Conservation (phyloP, 352 stramenopile species). For the Globisporangium splendens region DNA sequence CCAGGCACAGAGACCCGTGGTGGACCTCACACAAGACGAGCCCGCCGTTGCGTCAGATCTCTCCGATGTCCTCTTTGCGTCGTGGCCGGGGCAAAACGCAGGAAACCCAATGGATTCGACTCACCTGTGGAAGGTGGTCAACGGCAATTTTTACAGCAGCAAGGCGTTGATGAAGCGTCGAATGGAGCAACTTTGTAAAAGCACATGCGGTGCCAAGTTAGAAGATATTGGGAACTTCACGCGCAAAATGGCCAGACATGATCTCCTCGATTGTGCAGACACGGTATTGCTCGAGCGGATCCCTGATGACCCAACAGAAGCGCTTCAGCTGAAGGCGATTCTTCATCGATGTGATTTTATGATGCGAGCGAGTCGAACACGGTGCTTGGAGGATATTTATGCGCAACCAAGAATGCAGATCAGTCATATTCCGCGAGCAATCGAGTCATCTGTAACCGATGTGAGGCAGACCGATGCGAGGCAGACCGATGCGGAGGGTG, state of each 20-base stretch:
- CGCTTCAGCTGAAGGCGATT: conserved; percentile 44
- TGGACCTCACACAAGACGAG: conserved; percentile 27
- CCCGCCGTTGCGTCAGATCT: conserved; percentile 30
- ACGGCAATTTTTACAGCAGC: conserved; percentile 64
- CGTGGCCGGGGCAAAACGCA: conserved; percentile 71
- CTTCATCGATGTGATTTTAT: conserved; percentile 79
- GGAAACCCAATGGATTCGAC: conserved; percentile 72
- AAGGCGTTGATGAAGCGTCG: conserved; percentile 63
- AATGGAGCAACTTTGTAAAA: conserved; percentile 68
- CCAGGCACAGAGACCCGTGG: not conserved
- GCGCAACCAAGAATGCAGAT: conserved; percentile 50
- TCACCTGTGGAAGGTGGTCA: conserved; percentile 74
- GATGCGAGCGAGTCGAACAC: conserved; percentile 65
- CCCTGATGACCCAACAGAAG: conserved; percentile 19
- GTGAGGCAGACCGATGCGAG: too few relatives aligned
- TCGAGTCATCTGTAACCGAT: too few relatives aligned
- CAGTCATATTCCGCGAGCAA: conserved; percentile 13
- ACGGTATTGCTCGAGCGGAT: conserved; percentile 54
- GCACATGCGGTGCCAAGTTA: conserved; percentile 59
- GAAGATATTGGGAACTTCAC: conserved; percentile 60
- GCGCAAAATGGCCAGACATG: conserved; percentile 27
- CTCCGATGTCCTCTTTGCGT: conserved; percentile 74
- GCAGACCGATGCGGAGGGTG: not conserved
- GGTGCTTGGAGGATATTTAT: conserved; percentile 52
- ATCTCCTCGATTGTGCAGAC: conserved; percentile 62